A percentile compares a stretch with the other conserved stretches of the same genome.
phyloP scores from a whole-genome alignment of 2,329 filamentous ascomycete species.

The Tolypocladium ovalisporum region DNA sequence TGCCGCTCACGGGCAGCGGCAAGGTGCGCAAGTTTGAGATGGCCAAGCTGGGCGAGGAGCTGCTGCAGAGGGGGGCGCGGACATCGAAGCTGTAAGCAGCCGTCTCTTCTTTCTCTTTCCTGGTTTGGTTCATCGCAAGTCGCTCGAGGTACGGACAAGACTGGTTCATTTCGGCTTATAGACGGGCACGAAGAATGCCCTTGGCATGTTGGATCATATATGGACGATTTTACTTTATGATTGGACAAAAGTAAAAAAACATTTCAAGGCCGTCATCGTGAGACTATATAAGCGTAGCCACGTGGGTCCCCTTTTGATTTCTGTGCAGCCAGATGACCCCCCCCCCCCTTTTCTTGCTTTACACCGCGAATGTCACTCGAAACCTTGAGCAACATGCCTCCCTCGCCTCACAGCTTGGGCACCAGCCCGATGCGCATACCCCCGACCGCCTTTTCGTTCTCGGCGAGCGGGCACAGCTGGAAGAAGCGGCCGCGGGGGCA shows the following conservation, averaged over 20 bases:
- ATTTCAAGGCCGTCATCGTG: too few species aligned
- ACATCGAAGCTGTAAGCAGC: constrained; percentile 30
- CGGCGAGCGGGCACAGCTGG: constrained; percentile 49
- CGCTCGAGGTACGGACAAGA: background rate
- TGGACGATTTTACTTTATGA: background rate
- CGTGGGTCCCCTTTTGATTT: too few species aligned
- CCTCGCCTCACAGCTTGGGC: constrained; percentile 35
- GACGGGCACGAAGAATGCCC: background rate
- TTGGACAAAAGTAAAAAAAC: background rate
- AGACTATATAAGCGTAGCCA: too few species aligned
- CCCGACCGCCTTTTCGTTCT: constrained; percentile 44
- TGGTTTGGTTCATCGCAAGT: background rate
- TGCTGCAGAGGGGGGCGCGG: constrained; percentile 37
- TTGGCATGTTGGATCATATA: background rate
- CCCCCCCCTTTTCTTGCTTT: background rate
- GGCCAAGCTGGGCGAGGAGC: constrained; percentile 42
- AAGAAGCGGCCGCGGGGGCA: constrained; percentile 60
- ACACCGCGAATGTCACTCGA: background rate
- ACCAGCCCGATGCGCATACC: constrained; percentile 42
- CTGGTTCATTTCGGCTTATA: background rate
- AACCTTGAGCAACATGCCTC: background rate
- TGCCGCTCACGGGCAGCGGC: constrained; percentile 61
- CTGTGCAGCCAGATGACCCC: background rate
- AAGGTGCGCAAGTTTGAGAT: constrained; percentile 61
- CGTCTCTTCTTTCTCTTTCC: too few species aligned